These are phyloP conservation scores for Exophiala lecanii-corni DNA, from an alignment of 2,329 filamentous ascomycete species.

Conservation along the genomic window DNA sequence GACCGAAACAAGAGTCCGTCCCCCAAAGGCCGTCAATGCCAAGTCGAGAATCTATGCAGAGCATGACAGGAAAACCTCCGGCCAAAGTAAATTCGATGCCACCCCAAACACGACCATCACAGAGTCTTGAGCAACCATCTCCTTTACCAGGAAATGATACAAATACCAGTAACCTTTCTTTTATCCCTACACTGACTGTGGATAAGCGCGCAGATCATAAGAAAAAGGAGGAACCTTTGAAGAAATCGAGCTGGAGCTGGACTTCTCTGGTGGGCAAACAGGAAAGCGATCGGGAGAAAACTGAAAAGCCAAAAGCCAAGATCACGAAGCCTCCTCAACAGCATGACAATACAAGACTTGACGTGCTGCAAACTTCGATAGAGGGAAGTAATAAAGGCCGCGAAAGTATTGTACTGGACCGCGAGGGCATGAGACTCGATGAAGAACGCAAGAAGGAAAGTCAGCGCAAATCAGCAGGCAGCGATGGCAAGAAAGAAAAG, in stretches of 20 bases:
- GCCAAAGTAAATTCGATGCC: conserved; percentile 30
- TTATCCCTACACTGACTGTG: conserved; percentile 71
- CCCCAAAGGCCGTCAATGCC: conserved; percentile 42
- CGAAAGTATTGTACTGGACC: conserved; percentile 79
- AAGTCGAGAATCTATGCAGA: conserved; percentile 17
- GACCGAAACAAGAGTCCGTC: conserved; percentile 31
- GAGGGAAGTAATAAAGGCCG: conserved; percentile 62
- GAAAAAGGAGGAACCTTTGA: conserved; percentile 67
- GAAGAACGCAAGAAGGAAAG: conserved; percentile 71
- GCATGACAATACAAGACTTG: conserved; percentile 77
- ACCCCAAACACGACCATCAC: conserved; percentile 35
- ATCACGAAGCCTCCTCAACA: conserved; percentile 46
- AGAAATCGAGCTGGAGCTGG: conserved; percentile 77
- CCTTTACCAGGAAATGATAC: conserved; percentile 64
- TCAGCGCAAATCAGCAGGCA: conserved; percentile 62
- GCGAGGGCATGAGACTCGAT: conserved; percentile 69
- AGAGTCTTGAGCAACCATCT: conserved; percentile 64
- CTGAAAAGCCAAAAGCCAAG: conserved; percentile 65
- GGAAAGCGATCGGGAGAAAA: conserved; percentile 57
- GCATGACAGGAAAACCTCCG: conserved; percentile 16
- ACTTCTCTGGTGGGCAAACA: conserved; percentile 60
- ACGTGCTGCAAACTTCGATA: conserved; percentile 82
- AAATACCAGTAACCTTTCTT: conserved; percentile 71
- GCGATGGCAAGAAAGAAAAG: conserved; percentile 78
- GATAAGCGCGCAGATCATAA: conserved; percentile 73